Evolutionary conservation across 345 rosid species (phyloP).

Genomic region (Mallotus nudiflorus): DNA sequence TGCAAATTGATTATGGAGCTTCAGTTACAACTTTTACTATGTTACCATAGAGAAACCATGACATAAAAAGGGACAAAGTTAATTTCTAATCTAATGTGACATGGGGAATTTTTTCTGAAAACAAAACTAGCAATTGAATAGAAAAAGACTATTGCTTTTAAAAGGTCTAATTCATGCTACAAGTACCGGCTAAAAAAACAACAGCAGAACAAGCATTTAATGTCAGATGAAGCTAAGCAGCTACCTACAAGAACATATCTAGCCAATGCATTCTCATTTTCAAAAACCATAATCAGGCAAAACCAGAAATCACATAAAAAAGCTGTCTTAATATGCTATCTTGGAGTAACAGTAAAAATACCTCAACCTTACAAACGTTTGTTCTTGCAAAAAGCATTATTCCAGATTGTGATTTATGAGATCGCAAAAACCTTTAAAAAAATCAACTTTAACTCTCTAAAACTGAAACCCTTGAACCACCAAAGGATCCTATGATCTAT

Average conservation of each 20-base stretch:
- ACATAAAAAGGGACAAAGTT: background rate
- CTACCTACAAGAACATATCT: slow-evolving; percentile 10
- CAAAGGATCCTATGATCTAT: slow-evolving; percentile 33
- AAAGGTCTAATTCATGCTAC: background rate
- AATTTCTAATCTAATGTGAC: background rate
- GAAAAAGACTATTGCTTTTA: background rate
- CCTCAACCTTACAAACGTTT: slow-evolving; percentile 27
- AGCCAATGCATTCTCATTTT: slow-evolving; percentile 11
- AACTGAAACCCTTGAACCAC: slow-evolving; percentile 30
- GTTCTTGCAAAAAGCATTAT: slow-evolving; percentile 32
- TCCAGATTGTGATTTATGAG: slow-evolving; percentile 33
- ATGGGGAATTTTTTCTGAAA: background rate
- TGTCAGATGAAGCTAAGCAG: background rate
- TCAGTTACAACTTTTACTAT: background rate
- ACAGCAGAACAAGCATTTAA: background rate
- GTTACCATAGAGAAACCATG: background rate
- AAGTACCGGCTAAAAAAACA: background rate
- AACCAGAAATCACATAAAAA: background rate
- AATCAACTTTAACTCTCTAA: slow-evolving; percentile 26
- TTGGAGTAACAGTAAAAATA: slow-evolving; percentile 20
- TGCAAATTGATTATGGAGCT: background rate
- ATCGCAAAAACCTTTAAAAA: slow-evolving; percentile 32
- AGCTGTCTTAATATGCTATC: background rate
- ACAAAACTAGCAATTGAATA: background rate
- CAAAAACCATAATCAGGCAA: slow-evolving; percentile 4